Base-by-base conservation (phyloP, 1,139 yeast species). In the Magnusiomyces suaveolens region DNA sequence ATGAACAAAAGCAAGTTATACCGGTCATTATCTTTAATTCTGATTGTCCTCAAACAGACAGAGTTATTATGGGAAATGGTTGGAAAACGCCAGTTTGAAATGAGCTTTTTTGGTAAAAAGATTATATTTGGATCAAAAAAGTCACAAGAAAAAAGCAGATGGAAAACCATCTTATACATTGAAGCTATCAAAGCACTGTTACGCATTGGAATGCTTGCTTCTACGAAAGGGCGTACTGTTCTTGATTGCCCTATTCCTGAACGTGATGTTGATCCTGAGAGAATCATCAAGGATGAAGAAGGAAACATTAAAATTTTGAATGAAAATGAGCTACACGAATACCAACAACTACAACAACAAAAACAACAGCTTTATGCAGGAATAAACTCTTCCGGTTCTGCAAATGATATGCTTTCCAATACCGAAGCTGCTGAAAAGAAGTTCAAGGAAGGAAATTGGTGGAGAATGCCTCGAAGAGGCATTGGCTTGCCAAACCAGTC, bases 51-150 rank as follows among this genome's bases (percentile, higher is more conserved):
- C n/a, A 65, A 69, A 50, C 66, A 67, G 53, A 62, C 70, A 1
- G 74, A 73, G 62, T 60, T 73, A 46, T 62, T 73, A 29, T 61
- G 67, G 60, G 76, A 73, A 57, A 72, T 72, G 68, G 29, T 54
- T 44, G 57, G 52, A 3, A 52, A 53, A 10, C 51, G 50, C n/a
- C 43, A 41, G 51, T 43, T 39, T 12, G 12, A 32, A 10, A 16
- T 44, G n/a, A 16, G 18, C 16, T 14, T 44, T 1, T 24, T 50
- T 20, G 49, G 36, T n/a, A 52, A 32, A 26, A 36, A 25, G 48
- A 52, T 46, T 3, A 39, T 46, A 14, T 50, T 51, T 38, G 41
- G 52, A 14, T 38, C 20, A 10, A 24, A 47, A 16, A 48, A 49
- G 14, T 21, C 55, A 2, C 67, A 69, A 29, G 64, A 62, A 12